Evolutionary conservation across 352 stramenopile species (phyloP).

Genomic region (Thalassiosira hispida): DNA sequence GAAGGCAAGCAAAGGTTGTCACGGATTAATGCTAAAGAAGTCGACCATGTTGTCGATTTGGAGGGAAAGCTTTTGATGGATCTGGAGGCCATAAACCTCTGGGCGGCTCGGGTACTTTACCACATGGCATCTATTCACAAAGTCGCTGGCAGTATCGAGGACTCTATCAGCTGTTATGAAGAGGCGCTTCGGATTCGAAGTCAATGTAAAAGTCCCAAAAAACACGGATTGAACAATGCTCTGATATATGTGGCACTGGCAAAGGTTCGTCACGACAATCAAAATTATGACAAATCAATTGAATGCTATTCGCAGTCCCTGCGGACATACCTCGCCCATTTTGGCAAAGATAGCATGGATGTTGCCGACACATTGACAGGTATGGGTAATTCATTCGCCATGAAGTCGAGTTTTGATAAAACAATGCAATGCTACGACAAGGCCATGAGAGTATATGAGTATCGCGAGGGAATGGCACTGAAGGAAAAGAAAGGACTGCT

Average conservation of each 20-base stretch:
- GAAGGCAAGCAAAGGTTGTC: constrained; percentile 46
- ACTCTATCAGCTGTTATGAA: constrained; percentile 46
- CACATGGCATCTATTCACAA: constrained; percentile 55
- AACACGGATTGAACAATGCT: constrained; percentile 49
- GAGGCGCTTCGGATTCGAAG: constrained; percentile 52
- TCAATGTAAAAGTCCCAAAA: constrained; percentile 42
- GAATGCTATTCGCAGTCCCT: constrained; percentile 55
- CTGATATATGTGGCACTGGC: constrained; percentile 45
- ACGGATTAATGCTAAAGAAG: constrained; percentile 9
- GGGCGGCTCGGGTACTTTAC: constrained; percentile 45
- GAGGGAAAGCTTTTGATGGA: constrained; percentile 51
- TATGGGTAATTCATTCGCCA: constrained; percentile 61
- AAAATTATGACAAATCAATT: constrained; percentile 60
- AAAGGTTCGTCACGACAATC: constrained; percentile 38
- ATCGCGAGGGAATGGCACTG: constrained; percentile 47
- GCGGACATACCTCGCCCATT: constrained; percentile 49
- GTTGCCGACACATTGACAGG: constrained; percentile 56
- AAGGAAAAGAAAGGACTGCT: constrained; percentile 64
- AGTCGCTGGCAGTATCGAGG: constrained; percentile 18
- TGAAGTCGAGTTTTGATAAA: constrained; percentile 59
- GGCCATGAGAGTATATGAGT: constrained; percentile 62
- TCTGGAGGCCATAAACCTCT: constrained; percentile 64
- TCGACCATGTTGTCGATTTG: constrained; percentile 3
- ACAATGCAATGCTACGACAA: constrained; percentile 71
- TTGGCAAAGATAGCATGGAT: constrained; percentile 61